phyloP scores from a whole-genome alignment of 1,284 basidiomycete genomes.

The Puccinia polysora region DNA sequence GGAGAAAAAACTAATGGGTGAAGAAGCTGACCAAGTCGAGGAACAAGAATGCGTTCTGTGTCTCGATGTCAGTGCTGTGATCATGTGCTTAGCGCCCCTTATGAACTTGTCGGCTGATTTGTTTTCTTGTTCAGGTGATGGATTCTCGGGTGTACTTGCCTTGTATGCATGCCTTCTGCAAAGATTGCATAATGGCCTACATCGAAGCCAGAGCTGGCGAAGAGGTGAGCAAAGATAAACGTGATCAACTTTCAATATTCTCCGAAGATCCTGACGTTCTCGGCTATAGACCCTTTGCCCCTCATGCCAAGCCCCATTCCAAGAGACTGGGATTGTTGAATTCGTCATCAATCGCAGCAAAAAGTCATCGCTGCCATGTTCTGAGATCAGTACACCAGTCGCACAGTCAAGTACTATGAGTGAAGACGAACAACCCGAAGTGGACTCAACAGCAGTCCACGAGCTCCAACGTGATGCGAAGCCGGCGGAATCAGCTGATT shows the following conservation, averaged over 20 bases:
- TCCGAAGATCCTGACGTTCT: not conserved
- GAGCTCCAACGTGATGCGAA: not conserved
- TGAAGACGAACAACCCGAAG: conserved; percentile 23
- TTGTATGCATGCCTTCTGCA: conserved; percentile 42
- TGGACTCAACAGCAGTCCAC: not conserved
- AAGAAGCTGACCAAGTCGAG: conserved; percentile 1
- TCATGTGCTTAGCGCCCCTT: not conserved
- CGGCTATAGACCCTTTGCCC: conserved; percentile 19
- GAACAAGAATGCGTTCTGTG: conserved; percentile 36
- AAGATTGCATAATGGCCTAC: conserved; percentile 23
- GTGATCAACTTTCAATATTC: not conserved
- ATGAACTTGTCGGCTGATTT: not conserved
- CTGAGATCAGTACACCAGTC: conserved; percentile 12
- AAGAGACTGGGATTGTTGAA: conserved; percentile 29
- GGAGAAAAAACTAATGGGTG: conserved; percentile 22
- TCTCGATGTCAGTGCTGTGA: conserved; percentile 21
- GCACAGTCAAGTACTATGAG: not conserved
- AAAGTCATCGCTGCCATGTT: not conserved
- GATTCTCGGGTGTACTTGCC: conserved; percentile 38
- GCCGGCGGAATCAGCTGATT: not conserved
- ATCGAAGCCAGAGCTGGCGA: conserved; percentile 40
- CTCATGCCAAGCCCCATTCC: conserved; percentile 7
- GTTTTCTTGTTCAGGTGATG: conserved; percentile 15
- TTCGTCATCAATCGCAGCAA: conserved; percentile 30
- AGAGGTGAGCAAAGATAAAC: conserved; percentile 7